Evolutionary conservation across 805 yeast species (phyloP).

Genomic region (Cyberlindnera maritima): DNA sequence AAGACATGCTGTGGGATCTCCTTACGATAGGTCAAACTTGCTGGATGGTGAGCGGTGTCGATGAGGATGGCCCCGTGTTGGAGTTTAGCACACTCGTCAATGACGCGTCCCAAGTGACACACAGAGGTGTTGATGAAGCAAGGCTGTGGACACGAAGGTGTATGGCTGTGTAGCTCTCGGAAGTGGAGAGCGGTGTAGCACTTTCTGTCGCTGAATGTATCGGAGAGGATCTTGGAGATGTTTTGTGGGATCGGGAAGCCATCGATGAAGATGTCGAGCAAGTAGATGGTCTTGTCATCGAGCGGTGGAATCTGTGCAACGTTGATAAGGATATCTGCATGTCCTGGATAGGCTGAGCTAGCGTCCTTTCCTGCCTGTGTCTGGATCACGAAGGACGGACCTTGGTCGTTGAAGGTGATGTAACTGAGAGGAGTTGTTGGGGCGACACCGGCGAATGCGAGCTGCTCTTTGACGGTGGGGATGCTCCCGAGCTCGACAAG

Average conservation of each 20-base stretch:
- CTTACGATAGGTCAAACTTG: background rate
- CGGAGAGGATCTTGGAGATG: background rate
- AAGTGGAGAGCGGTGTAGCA: background rate
- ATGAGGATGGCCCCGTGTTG: background rate
- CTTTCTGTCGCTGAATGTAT: background rate
- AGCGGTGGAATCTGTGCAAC: background rate
- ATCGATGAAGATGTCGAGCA: background rate
- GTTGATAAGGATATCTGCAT: background rate
- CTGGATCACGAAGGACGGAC: background rate
- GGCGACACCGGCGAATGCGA: background rate
- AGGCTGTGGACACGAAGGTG: background rate
- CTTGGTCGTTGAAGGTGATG: background rate
- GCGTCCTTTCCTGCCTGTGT: background rate
- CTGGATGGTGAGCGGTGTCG: background rate
- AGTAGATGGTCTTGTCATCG: background rate
- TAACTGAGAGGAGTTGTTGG: background rate
- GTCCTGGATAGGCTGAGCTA: background rate
- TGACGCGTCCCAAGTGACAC: background rate
- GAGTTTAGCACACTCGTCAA: background rate
- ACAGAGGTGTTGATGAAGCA: background rate
- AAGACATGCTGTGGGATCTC: background rate
- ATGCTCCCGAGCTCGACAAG: background rate
- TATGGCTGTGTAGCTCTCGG: background rate
- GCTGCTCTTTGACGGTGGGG: background rate
- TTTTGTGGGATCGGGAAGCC: background rate